These are phyloP conservation scores for Diaporthe vexans DNA, from an alignment of 2,329 filamentous ascomycete species.

Conservation along the genomic window DNA sequence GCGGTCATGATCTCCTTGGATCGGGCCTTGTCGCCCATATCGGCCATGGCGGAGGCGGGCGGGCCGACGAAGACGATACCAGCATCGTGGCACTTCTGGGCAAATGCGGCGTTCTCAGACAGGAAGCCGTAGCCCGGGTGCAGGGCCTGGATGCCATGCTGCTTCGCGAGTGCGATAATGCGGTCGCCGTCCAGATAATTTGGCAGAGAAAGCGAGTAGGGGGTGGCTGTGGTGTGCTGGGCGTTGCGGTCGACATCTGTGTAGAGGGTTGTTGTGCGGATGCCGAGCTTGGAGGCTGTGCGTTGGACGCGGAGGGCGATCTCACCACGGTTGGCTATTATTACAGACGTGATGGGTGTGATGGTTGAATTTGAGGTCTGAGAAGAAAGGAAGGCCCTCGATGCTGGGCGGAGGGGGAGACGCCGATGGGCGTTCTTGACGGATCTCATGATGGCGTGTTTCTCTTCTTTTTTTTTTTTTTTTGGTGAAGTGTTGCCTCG, in stretches of 20 bases:
- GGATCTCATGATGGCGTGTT: slow-evolving; percentile 64
- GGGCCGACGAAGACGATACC: slow-evolving; percentile 96
- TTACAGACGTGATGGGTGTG: slow-evolving; percentile 79
- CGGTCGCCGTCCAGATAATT: slow-evolving; percentile 94
- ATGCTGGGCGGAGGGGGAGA: slow-evolving; percentile 51
- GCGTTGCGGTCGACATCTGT: slow-evolving; percentile 90
- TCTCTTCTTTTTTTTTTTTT: neutral
- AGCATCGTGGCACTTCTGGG: slow-evolving; percentile 87
- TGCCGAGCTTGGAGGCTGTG: slow-evolving; percentile 89
- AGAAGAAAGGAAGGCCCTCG: slow-evolving; percentile 45
- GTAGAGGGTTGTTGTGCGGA: slow-evolving; percentile 93
- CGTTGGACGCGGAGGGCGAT: slow-evolving; percentile 94
- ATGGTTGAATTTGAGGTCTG: slow-evolving; percentile 49
- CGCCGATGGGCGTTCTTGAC: slow-evolving; percentile 65
- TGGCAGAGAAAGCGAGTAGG: slow-evolving; percentile 85
- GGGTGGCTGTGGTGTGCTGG: slow-evolving; percentile 89
- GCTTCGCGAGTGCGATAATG: slow-evolving; percentile 90
- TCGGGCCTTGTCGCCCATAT: slow-evolving; percentile 94
- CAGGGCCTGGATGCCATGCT: slow-evolving; percentile 88
- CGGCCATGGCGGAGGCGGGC: slow-evolving; percentile 82
- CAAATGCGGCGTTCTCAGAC: slow-evolving; percentile 93
- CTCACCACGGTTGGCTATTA: slow-evolving; percentile 97
- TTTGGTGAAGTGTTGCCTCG: neutral
- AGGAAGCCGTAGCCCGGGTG: slow-evolving; percentile 98
- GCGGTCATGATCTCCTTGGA: slow-evolving; percentile 97